Conservation (phyloP, 1,284 basidiomycete genomes). For the Boletellus deceptivus region DNA sequence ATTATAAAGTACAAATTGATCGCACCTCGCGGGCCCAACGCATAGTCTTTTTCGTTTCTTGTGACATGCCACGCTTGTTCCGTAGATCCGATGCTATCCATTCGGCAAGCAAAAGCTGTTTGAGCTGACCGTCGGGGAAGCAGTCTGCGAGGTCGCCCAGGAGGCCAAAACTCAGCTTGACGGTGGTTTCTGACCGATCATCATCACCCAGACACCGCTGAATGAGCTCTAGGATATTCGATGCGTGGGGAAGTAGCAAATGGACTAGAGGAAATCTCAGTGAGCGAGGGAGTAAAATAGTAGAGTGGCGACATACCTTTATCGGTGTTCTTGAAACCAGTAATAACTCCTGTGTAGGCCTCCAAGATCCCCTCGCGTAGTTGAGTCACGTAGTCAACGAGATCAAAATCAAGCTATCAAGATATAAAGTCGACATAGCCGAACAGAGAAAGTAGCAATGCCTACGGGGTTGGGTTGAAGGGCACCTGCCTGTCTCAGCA, state of each 20-base stretch:
- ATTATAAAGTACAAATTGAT: slow-evolving; percentile 2
- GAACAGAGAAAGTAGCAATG: slow-evolving; percentile 16
- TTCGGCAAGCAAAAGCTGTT: slow-evolving; percentile 72
- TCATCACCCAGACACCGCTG: slow-evolving; percentile 81
- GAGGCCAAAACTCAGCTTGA: slow-evolving; percentile 78
- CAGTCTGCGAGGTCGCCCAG: slow-evolving; percentile 92
- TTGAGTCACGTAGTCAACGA: slow-evolving; percentile 88
- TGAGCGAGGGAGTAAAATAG: neutral
- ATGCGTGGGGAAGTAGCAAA: slow-evolving; percentile 73
- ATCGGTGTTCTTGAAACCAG: slow-evolving; percentile 83
- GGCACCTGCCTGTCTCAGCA: slow-evolving; percentile 87
- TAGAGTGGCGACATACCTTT: slow-evolving; percentile 51
- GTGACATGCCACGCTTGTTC: slow-evolving; percentile 60
- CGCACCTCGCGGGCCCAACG: slow-evolving; percentile 82
- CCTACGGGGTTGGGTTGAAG: slow-evolving; percentile 83
- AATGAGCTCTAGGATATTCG: slow-evolving; percentile 79
- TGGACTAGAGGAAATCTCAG: slow-evolving; percentile 40
- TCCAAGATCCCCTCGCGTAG: slow-evolving; percentile 96
- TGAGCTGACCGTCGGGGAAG: slow-evolving; percentile 79
- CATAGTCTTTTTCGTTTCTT: slow-evolving; percentile 75
- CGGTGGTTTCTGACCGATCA: slow-evolving; percentile 78
- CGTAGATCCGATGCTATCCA: slow-evolving; percentile 85
- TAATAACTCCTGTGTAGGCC: slow-evolving; percentile 94
- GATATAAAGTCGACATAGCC: slow-evolving; percentile 2
- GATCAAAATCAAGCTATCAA: slow-evolving; percentile 77